A percentile compares a stretch with the other conserved stretches of the same genome.
phyloP scores from a whole-genome alignment of 169 alveolate genomes.

The Eimeria acervulina region DNA sequence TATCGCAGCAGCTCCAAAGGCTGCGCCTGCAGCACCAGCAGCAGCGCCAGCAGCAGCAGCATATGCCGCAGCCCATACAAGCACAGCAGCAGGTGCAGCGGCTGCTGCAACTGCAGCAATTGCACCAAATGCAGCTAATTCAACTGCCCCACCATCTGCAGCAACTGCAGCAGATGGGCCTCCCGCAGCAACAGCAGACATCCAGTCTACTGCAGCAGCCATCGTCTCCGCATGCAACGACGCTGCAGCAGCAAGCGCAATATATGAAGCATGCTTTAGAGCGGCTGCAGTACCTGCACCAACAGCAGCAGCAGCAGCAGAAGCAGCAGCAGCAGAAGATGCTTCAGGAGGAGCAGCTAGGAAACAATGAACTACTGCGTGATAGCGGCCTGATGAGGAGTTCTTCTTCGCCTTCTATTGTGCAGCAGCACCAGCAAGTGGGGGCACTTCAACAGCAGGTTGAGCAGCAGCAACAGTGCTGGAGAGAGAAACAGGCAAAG shows the following conservation, averaged over 20 bases:
- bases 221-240: background rate
- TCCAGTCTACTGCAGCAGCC: background rate
- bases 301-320: background rate
- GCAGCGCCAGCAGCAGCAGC: background rate
- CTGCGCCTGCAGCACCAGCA: background rate
- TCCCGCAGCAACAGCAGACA: background rate
- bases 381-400: background rate
- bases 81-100: background rate
- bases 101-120: background rate
- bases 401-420: background rate
- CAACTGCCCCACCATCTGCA: background rate
- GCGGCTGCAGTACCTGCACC: slow-evolving; percentile 10
- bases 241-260: slow-evolving; percentile 10
- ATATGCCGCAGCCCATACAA: background rate
- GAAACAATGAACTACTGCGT: background rate
- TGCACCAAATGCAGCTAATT: background rate
- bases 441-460: background rate
- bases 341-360: background rate
- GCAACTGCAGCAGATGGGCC: background rate
- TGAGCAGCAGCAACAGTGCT: background rate
- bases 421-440: background rate
- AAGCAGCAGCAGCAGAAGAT: background rate
- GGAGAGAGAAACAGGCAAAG: background rate
- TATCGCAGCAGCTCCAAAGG: slow-evolving; percentile 32
- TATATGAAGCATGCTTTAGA: background rate